Evolutionary conservation across 2,329 filamentous ascomycete species (phyloP), one percentile per base, ranked within the genome.

Genomic region (Didymella sp.): DNA sequence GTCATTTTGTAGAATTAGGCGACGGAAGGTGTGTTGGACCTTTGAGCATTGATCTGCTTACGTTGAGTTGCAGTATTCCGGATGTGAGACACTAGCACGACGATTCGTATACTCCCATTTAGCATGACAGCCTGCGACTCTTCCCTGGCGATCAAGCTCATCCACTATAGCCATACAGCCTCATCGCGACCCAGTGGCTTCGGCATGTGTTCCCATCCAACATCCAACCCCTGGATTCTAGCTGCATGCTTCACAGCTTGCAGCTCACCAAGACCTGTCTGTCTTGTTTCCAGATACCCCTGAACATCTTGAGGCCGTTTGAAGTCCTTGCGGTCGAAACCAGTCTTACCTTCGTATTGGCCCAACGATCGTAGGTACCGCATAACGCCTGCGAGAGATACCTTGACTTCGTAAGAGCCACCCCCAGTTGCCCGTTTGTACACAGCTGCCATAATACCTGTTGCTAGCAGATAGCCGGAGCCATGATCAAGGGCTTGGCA

Each of bases 401-500:
- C 83, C 25, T 83, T 75, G 0, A 86, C 80, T n/a, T 78, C 67
- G 68, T 81, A 86, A 0, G 79, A 76, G 0, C 81, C 80, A 1
- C 81, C 82, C 17, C 78, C 73, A 0, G 60, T 72, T 0, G 77
- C 77, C 13, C 79, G 76, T 46, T 77, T 78, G 56, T 84, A 82
- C 4, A 87, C 40, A 0, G 84, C 83, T 0, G 83, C 80, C 22
- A 77, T 71, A 2, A 86, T 77, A 0, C 84, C 84, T 0, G 82
- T 73, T 0, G 84, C 83, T 0, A 87, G 76, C 19, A 86, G 74
- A 51, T 84, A 86, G 0, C 85, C 85, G 0, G 77, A 77, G 0
- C 78, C 82, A 58, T 87, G 83, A 64, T 87, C 85, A 0, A 87
- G 75, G 0, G 81, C 84, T 68, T 87, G 84, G 51, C 80, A 84